Evolutionary conservation across 164 flowering plant genomes (phyloP).

Genomic region (Aristolochia californica): DNA sequence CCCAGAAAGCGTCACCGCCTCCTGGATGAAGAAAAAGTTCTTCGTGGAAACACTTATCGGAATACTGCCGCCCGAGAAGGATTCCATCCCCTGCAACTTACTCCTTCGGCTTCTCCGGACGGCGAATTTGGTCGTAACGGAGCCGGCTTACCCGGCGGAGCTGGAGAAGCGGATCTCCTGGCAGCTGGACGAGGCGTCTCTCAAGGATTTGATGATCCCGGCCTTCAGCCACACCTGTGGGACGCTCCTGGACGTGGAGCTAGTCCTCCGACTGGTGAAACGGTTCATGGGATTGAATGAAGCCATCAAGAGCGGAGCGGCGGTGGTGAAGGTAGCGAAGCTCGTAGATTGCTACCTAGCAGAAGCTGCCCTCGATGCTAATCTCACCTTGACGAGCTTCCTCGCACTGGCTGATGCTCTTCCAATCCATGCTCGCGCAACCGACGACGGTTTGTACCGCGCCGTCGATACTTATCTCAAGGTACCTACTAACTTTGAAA

Average conservation of each 20-base stretch:
- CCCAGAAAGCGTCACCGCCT: constrained; percentile 43
- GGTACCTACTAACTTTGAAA: no score
- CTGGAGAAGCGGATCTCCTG: constrained; percentile 58
- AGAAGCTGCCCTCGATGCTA: constrained; percentile 62
- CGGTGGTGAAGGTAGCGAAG: constrained; percentile 69
- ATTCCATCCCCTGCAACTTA: constrained; percentile 70
- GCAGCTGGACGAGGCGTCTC: constrained; percentile 71
- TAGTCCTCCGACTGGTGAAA: constrained; percentile 46
- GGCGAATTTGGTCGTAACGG: constrained; percentile 62
- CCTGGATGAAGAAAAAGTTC: constrained; percentile 67
- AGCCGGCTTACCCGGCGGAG: constrained; percentile 34
- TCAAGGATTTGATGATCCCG: constrained; percentile 80
- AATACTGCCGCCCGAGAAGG: constrained; percentile 66
- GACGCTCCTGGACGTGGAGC: constrained; percentile 59
- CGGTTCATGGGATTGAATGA: constrained; percentile 44
- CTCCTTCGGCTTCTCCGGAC: constrained; percentile 56
- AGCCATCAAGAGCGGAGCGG: constrained; percentile 35
- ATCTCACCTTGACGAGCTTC: constrained; percentile 42
- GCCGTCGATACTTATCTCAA: constrained; percentile 91
- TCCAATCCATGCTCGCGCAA: constrained; percentile 58
- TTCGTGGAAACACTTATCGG: constrained; percentile 68
- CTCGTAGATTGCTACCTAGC: constrained; percentile 72
- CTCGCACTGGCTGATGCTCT: constrained; percentile 51
- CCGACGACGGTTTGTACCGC: constrained; percentile 69
- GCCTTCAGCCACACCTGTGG: constrained; percentile 61